A percentile compares a stretch with the other conserved stretches of the same genome.
These are phyloP conservation scores for Neurospora sp. DNA, from an alignment of 495 filamentous ascomycete species.

Conservation along the genomic window DNA sequence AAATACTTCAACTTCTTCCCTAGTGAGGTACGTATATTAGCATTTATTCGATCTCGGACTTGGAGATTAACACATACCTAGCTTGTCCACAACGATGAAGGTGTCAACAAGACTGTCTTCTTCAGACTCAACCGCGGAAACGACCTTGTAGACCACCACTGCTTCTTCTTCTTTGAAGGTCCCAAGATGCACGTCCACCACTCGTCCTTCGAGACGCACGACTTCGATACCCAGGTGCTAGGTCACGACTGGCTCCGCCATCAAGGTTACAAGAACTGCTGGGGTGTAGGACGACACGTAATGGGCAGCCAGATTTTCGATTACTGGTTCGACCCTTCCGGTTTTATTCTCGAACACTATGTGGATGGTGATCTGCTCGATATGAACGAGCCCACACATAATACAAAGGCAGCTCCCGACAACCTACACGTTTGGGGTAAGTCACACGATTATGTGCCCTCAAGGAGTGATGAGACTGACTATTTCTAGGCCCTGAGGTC, in stretches of 20 bases:
- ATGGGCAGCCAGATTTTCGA: conserved; percentile 59
- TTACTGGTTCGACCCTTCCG: conserved; percentile 60
- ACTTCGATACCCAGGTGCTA: conserved; percentile 64
- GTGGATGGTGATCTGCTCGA: conserved; percentile 63
- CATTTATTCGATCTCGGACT: not conserved
- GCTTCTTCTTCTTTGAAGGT: conserved; percentile 53
- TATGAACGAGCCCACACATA: conserved; percentile 43
- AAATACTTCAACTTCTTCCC: conserved; percentile 58
- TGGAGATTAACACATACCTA: not conserved
- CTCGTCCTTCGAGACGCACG: conserved; percentile 62
- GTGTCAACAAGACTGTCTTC: conserved; percentile 49
- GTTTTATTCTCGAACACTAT: conserved; percentile 55
- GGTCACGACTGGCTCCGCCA: conserved; percentile 61
- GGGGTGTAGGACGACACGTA: conserved; percentile 64
- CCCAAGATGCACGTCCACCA: conserved; percentile 57
- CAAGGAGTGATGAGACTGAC: not conserved
- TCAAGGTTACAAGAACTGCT: conserved; percentile 56
- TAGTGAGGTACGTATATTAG: conserved; percentile 26
- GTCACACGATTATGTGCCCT: not conserved
- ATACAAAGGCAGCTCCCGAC: conserved; percentile 29
- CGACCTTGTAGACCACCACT: conserved; percentile 58
- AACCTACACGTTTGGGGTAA: conserved; percentile 42
- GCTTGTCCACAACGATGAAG: conserved; percentile 39
- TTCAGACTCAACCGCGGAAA: conserved; percentile 53
- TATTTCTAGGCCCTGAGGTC: conserved; percentile 5